phyloP scores from a whole-genome alignment of 2,329 filamentous ascomycete genomes.

The Fusarium burgessii region DNA sequence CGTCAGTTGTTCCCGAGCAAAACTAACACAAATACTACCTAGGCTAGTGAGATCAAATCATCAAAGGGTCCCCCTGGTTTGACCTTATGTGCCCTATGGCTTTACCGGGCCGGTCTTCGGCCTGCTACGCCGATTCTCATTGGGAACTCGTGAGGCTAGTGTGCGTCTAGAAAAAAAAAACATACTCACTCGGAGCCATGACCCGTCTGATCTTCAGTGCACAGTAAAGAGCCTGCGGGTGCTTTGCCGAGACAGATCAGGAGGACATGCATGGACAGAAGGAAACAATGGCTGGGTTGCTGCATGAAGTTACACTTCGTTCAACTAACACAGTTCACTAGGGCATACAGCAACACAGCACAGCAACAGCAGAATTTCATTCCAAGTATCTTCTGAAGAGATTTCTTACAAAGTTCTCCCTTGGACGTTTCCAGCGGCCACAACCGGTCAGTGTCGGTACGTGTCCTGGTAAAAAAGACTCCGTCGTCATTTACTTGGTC shows the following conservation, averaged over 20 bases:
- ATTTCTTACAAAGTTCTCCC: neutral
- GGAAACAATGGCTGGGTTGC: conserved; percentile 9
- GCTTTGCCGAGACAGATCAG: conserved; percentile 36
- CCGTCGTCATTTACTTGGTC: conserved; percentile 14
- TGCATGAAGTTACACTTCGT: conserved; percentile 12
- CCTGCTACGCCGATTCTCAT: conserved; percentile 19
- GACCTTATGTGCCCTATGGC: conserved; percentile 16
- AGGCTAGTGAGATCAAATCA: conserved; percentile 22
- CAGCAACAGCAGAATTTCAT: conserved; percentile 3
- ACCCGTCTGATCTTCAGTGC: conserved; percentile 24
- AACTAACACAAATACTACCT: conserved; percentile 12
- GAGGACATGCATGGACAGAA: conserved; percentile 13
- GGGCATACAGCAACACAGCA: neutral
- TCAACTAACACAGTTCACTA: conserved; percentile 6
- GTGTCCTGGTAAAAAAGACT: conserved; percentile 15
- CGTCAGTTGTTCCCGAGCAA: conserved; percentile 13
- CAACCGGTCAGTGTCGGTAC: conserved; percentile 39
- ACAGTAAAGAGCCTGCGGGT: conserved; percentile 21
- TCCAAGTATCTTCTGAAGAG: neutral
- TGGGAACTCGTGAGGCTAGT: conserved; percentile 24
- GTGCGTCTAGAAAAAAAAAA: conserved; percentile 26
- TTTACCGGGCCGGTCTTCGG: conserved; percentile 37
- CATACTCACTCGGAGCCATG: conserved; percentile 20
- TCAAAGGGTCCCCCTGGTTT: conserved; percentile 16
- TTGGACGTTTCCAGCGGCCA: conserved; percentile 7